phyloP scores from a whole-genome alignment of 2,329 filamentous ascomycete genomes.

The Fulvia fulva region DNA sequence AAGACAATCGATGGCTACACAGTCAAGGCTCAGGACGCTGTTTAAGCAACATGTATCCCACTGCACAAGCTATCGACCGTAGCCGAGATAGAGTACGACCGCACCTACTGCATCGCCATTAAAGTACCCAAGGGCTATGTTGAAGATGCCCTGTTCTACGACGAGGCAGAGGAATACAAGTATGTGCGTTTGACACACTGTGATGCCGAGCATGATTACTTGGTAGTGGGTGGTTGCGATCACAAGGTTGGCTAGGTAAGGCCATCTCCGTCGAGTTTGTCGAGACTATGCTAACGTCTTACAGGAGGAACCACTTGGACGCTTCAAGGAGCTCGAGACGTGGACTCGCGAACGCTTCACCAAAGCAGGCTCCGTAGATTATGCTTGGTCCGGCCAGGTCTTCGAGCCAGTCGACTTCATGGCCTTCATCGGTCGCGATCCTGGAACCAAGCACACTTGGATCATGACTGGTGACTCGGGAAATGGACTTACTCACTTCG shows the following conservation, averaged over 20 bases:
- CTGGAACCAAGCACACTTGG: constrained; percentile 49
- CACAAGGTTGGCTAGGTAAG: constrained; percentile 41
- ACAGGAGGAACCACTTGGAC: constrained; percentile 39
- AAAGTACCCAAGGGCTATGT: constrained; percentile 50
- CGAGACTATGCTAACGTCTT: constrained; percentile 41
- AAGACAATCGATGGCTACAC: constrained; percentile 46
- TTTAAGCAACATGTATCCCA: constrained; percentile 55
- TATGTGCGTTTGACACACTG: constrained; percentile 53
- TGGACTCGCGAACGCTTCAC: constrained; percentile 55
- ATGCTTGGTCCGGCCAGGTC: constrained; percentile 56
- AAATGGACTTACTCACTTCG: constrained; percentile 55
- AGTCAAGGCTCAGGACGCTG: constrained; percentile 47
- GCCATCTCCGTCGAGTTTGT: neutral
- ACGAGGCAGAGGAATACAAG: constrained; percentile 53
- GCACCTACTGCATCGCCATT: constrained; percentile 56
- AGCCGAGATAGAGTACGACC: constrained; percentile 51
- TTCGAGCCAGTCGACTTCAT: constrained; percentile 54
- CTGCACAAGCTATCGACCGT: constrained; percentile 54
- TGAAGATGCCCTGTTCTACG: constrained; percentile 55
- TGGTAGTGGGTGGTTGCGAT: constrained; percentile 55
- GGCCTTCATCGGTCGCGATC: constrained; percentile 55
- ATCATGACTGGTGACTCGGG: constrained; percentile 56
- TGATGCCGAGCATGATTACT: constrained; percentile 52
- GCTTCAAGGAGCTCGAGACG: constrained; percentile 50
- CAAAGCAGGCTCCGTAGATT: constrained; percentile 48